Conservation (phyloP, 1,284 basidiomycete species). For the Malassezia yamatoensis region DNA sequence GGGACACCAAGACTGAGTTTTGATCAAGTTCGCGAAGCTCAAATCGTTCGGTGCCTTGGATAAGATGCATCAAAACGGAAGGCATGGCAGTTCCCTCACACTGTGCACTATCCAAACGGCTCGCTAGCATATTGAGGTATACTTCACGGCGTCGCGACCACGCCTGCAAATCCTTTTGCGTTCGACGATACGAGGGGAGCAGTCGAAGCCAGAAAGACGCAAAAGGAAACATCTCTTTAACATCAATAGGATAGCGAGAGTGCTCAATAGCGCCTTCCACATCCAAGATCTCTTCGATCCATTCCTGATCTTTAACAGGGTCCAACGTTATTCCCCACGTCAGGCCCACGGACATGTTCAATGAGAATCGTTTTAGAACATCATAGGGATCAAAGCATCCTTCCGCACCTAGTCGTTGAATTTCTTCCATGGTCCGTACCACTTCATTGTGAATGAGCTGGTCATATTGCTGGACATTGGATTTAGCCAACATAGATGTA, state of each 20-base stretch:
- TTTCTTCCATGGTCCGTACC: neutral
- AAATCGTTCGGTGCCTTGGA: neutral
- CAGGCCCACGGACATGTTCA: neutral
- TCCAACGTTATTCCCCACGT: neutral
- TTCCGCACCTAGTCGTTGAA: neutral
- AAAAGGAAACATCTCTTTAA: neutral
- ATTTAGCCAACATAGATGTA: neutral
- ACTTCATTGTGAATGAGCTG: neutral
- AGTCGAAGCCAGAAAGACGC: neutral
- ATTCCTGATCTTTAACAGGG: neutral
- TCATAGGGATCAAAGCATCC: neutral
- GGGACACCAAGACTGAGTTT: neutral
- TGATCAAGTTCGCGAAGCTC: neutral
- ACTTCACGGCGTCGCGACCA: neutral
- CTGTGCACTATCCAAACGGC: neutral
- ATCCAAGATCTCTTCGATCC: neutral
- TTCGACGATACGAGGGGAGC: neutral
- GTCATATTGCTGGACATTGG: neutral
- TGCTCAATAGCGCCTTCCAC: neutral
- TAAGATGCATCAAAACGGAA: neutral
- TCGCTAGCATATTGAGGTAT: neutral
- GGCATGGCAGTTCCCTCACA: neutral
- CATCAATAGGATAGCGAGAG: neutral
- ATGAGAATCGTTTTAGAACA: neutral
- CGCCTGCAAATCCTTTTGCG: neutral